Base-by-base conservation (phyloP, 768 basidiomycete genomes). In the Gymnopilus dilepis region DNA sequence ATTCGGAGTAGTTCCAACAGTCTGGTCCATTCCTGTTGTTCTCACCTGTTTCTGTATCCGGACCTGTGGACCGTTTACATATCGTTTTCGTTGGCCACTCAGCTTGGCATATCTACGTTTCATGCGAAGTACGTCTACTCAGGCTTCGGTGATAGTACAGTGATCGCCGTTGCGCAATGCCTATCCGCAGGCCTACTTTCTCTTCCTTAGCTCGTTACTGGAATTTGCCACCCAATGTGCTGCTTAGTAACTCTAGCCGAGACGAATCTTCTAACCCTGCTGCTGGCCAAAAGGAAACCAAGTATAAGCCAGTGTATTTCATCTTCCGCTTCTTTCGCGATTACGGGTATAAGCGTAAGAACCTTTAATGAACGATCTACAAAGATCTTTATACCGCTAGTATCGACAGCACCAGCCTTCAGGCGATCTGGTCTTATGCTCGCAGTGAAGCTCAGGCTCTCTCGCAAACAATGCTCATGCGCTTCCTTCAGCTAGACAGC, bases 21-120 rank as follows among this genome's bases (percentile, higher is more conserved):
- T 54, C 34, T 54, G 52, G 52, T 38, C 22, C 52, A 40, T 38
- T 53, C 12, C 37, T 38, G 15, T 22, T 40, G 24, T 54, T 54
- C 52, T 54, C 52, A 54, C 33, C 52, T 40, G 26, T 26, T 28
- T 54, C 22, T 26, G 52, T 54, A 28, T 53, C 47, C 47, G 47
- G 47, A 2, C 11, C 47, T 50, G 28, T 22, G 28, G 28, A 50
- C 47, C 26, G 24, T 26, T 45, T 45, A 24, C 26, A n/a, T n/a
- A n/a, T 24, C 8, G 11, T 28, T 28, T 8, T 28, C 17, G 11
- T 8, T n/a, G 31, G 28, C 47, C 19, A 17, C 40, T 22, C 47
- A 50, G 47, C 47, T 50, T 31, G 28, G 47, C 47, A 50, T 28
- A 50, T 50, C 28, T 28, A 28, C n/a, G 28, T 28, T 31, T 17